A percentile compares a stretch with the other conserved stretches of the same genome.
Conservation (phyloP, 2,329 filamentous ascomycete species). For the Neofusicoccum parvum region DNA sequence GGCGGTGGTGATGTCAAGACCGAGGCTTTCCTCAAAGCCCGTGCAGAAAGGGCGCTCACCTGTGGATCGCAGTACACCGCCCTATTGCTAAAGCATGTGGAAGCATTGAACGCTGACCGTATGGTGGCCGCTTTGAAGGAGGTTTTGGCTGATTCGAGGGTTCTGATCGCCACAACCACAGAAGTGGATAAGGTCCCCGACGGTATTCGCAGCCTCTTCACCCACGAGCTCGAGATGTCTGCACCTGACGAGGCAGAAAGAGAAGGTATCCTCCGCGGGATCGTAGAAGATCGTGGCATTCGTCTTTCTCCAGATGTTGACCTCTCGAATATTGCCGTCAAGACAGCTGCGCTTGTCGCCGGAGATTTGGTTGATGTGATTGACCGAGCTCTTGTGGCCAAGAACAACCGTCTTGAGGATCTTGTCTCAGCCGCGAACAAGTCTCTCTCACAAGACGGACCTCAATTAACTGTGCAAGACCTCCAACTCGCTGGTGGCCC, state of each 20-base stretch:
- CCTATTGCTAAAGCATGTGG: conserved; percentile 84
- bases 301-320: conserved; percentile 83
- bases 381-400: conserved; percentile 80
- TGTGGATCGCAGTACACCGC: conserved; percentile 84
- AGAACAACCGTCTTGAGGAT: conserved; percentile 72
- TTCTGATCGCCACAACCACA: conserved; percentile 90
- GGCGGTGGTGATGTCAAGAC: conserved; percentile 92
- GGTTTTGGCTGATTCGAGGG: conserved; percentile 74
- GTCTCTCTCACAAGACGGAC: conserved; percentile 42
- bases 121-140: conserved; percentile 86
- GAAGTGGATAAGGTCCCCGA: conserved; percentile 95
- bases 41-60: conserved; percentile 84
- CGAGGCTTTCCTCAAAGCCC: conserved; percentile 83
- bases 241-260: conserved; percentile 91
- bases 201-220: conserved; percentile 86
- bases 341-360: conserved; percentile 92
- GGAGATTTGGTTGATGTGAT: conserved; percentile 94
- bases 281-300: conserved; percentile 75
- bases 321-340: conserved; percentile 80
- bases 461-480: conserved; percentile 66
- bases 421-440: conserved; percentile 59
- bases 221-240: conserved; percentile 90
- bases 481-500: conserved; percentile 86
- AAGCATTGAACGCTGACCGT: conserved; percentile 86
- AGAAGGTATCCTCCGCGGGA: conserved; percentile 80